Conservation (phyloP, 2,329 filamentous ascomycete genomes). For the Pleomassaria siparia region DNA sequence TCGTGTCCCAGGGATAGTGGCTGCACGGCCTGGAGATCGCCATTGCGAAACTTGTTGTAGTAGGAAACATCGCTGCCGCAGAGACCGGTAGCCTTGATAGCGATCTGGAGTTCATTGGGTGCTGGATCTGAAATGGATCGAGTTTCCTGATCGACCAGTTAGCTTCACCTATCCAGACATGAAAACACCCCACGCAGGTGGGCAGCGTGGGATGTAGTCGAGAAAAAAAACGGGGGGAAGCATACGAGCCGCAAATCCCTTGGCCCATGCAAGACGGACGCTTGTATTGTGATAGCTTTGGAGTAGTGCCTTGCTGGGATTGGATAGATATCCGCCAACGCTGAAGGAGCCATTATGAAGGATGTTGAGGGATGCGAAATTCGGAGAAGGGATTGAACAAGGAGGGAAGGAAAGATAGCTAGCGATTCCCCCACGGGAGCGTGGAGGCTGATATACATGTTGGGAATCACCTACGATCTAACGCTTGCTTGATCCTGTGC, state of each 20-base stretch:
- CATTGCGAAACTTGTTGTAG: constrained; percentile 72
- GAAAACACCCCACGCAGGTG: constrained; percentile 35
- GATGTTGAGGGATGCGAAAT: constrained; percentile 18
- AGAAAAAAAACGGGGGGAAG: constrained; percentile 34
- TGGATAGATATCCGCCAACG: constrained; percentile 42
- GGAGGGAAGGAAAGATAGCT: constrained; percentile 27
- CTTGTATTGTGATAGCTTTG: constrained; percentile 41
- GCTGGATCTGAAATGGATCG: constrained; percentile 57
- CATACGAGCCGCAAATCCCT: constrained; percentile 47
- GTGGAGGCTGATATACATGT: constrained; percentile 44
- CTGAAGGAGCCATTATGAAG: constrained; percentile 46
- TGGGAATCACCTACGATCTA: constrained; percentile 27
- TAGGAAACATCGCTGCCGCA: constrained; percentile 72
- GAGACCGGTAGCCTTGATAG: constrained; percentile 66
- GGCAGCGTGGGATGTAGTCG: constrained; percentile 35
- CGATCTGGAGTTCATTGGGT: constrained; percentile 63
- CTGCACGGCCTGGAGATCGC: constrained; percentile 66
- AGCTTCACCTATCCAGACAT: constrained; percentile 24
- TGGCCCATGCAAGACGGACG: constrained; percentile 46
- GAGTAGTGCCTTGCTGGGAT: constrained; percentile 42
- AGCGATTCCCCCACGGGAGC: constrained; percentile 39
- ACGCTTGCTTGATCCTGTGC: constrained; percentile 26
- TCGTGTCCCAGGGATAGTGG: constrained; percentile 60
- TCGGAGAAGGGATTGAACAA: constrained; percentile 21
- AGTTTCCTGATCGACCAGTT: constrained; percentile 51